Percentiles rank a stretch among this genome's conserved stretches.
Conservation (phyloP, 208 protist species). For the Phytomonas francai region DNA sequence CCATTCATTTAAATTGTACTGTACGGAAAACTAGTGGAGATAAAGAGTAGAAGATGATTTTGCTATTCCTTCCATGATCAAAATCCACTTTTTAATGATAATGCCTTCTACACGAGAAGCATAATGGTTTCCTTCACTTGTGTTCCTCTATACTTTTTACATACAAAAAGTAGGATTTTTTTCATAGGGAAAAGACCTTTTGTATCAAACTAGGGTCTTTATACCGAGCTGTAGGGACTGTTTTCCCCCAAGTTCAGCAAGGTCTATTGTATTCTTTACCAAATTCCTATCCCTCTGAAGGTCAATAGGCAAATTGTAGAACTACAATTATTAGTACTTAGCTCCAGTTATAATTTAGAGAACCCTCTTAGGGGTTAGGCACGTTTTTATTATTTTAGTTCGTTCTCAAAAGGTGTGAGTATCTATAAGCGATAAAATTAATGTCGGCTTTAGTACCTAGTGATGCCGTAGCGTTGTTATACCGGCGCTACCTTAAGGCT, state of each 20-base stretch:
- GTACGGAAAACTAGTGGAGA: too few species aligned
- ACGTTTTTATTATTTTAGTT: background rate
- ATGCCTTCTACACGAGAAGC: too few species aligned
- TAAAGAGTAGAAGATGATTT: too few species aligned
- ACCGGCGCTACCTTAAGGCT: conserved; percentile 81
- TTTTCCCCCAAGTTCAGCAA: background rate
- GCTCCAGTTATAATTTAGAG: background rate
- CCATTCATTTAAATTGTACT: too few species aligned
- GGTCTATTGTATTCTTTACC: background rate
- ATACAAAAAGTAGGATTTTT: background rate
- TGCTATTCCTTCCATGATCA: too few species aligned
- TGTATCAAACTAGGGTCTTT: background rate
- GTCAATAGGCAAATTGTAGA: background rate
- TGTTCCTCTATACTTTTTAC: too few species aligned
- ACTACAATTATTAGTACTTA: background rate
- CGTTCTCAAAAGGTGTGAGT: background rate
- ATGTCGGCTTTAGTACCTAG: conserved; percentile 77
- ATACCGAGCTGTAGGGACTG: background rate
- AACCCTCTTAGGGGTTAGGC: background rate
- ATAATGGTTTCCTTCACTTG: too few species aligned
- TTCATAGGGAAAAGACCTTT: conserved; percentile 4
- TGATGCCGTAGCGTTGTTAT: conserved; percentile 78
- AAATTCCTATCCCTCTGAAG: background rate
- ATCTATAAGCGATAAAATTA: background rate
- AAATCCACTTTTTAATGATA: too few species aligned